Conservation (phyloP, 163 green algal species). For the Chlamydomonas reinhardtii region DNA sequence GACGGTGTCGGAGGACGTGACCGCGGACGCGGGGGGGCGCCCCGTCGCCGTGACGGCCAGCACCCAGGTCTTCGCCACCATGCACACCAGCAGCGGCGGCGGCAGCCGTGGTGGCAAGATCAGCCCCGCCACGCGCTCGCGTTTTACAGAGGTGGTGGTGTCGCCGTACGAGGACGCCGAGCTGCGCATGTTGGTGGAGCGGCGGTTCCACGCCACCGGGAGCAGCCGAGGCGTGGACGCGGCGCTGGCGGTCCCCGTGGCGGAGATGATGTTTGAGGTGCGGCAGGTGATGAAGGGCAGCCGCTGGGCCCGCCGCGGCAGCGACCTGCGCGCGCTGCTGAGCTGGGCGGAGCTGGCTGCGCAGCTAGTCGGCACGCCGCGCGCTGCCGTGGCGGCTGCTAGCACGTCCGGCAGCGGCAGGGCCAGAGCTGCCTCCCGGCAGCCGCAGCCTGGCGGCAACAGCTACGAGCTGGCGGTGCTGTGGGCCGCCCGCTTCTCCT, state of each 20-base stretch:
- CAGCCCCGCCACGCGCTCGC: slow-evolving; percentile 52
- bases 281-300: not conserved
- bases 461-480: slow-evolving; percentile 26
- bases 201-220: not conserved
- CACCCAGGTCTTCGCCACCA: slow-evolving; percentile 52
- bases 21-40: not conserved
- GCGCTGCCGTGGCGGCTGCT: not conserved
- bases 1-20: slow-evolving; percentile 54
- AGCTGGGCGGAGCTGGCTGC: slow-evolving; percentile 42
- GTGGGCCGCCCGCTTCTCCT: slow-evolving; percentile 41
- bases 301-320: not conserved
- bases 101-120: slow-evolving; percentile 8
- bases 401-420: no score
- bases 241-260: not conserved
- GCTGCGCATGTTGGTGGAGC: slow-evolving; percentile 13
- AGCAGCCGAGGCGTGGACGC: not conserved
- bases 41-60: not conserved
- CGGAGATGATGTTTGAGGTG: slow-evolving; percentile 30
- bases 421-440: not conserved
- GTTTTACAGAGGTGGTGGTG: slow-evolving; percentile 40
- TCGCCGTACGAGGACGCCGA: slow-evolving; percentile 44
- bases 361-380: not conserved
- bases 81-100: slow-evolving; percentile 27
- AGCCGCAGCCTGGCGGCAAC: not conserved
- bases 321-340: slow-evolving; percentile 43